Conservation (phyloP, 768 basidiomycete genomes). For the Tylopilus sp. region DNA sequence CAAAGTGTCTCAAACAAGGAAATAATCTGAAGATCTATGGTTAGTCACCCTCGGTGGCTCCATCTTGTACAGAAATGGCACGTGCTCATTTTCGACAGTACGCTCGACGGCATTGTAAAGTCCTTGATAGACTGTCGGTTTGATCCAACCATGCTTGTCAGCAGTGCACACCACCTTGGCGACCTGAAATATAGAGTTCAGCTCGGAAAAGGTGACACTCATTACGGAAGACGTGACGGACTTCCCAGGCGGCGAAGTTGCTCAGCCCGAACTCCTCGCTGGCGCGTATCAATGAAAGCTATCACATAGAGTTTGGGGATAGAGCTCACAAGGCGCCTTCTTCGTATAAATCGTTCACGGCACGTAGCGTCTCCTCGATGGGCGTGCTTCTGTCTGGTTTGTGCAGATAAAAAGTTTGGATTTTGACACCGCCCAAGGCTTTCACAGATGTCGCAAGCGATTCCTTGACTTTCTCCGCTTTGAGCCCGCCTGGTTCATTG, state of each 20-base stretch:
- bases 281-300: not conserved
- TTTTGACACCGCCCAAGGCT: not conserved
- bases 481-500: not conserved
- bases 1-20: slow-evolving; percentile 41
- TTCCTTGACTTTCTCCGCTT: not conserved
- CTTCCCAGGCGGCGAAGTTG: slow-evolving; percentile 32
- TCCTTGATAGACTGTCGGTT: slow-evolving; percentile 49
- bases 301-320: not conserved
- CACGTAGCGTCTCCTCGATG: slow-evolving; percentile 45
- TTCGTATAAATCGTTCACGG: slow-evolving; percentile 46
- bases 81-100: slow-evolving; percentile 10
- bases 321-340: slow-evolving; percentile 46
- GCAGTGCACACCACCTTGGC: slow-evolving; percentile 44
- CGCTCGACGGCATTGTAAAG: slow-evolving; percentile 47
- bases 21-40: slow-evolving; percentile 26
- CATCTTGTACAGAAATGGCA: not conserved
- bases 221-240: not conserved
- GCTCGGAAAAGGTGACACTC: not conserved
- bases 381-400: slow-evolving; percentile 41
- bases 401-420: slow-evolving; percentile 21
- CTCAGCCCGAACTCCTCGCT: slow-evolving; percentile 14
- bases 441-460: not conserved
- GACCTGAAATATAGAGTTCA: slow-evolving; percentile 24
- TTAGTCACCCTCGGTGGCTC: no score
- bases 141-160: slow-evolving; percentile 43